phyloP scores from a whole-genome alignment of 345 rosid genomes.

The Salix caprea region DNA sequence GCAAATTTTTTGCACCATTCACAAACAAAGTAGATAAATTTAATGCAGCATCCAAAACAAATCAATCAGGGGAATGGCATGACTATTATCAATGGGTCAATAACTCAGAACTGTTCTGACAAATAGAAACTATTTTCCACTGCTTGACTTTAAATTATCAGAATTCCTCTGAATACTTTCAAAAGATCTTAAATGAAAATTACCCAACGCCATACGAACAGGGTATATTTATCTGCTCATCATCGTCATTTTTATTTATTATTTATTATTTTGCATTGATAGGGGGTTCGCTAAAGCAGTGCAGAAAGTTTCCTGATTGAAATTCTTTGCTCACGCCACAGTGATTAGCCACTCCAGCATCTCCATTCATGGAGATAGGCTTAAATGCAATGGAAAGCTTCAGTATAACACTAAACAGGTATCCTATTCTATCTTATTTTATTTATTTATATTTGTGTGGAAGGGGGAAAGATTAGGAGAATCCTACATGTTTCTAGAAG shows the following conservation, averaged over 20 bases:
- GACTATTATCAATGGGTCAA: constrained; percentile 3
- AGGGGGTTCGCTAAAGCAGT: neutral
- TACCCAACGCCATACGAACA: neutral
- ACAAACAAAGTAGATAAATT: neutral
- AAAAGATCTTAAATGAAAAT: neutral
- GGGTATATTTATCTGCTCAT: neutral
- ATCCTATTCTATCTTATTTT: neutral
- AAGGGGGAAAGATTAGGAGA: neutral
- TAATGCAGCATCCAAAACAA: neutral
- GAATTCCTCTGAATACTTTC: neutral
- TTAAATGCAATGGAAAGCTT: neutral
- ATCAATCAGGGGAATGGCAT: neutral
- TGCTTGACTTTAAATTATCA: neutral
- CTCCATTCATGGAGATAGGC: neutral
- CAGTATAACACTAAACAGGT: too few species aligned
- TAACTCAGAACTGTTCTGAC: neutral
- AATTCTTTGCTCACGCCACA: neutral
- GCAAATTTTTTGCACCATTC: neutral
- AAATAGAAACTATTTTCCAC: neutral
- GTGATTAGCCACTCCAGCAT: neutral
- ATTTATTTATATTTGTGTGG: neutral
- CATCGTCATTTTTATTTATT: neutral
- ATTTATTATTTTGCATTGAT: neutral
- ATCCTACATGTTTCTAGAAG: neutral
- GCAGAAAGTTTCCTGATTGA: too few species aligned